These are phyloP conservation scores for Verbena officinalis DNA, from an alignment of 257 asterid species.

Conservation along the genomic window DNA sequence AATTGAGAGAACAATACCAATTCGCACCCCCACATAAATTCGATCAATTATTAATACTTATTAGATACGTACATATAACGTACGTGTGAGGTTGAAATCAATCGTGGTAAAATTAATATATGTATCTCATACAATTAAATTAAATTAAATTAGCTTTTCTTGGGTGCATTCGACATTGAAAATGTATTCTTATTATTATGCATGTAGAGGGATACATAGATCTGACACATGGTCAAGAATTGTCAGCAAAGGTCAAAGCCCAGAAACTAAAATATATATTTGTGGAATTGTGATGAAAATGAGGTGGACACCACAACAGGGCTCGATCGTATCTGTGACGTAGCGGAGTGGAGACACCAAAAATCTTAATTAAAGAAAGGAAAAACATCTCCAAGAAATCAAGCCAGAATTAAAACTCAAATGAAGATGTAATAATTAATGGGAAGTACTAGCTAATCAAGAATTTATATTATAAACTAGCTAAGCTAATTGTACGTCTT, in stretches of 20 bases:
- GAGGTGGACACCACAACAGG: neutral
- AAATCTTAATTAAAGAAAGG: neutral
- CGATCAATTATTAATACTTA: too few relatives aligned
- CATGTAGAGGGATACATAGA: neutral
- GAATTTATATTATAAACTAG: neutral
- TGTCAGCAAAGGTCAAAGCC: conserved; percentile 36
- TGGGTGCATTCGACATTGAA: neutral
- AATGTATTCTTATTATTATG: neutral
- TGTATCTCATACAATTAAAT: neutral
- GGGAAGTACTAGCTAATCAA: neutral
- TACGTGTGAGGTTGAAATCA: too few relatives aligned
- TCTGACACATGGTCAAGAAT: conserved; percentile 14
- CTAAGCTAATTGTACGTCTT: too few relatives aligned
- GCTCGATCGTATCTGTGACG: neutral
- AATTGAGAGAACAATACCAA: neutral
- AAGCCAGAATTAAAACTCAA: neutral
- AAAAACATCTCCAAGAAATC: neutral
- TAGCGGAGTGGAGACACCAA: neutral
- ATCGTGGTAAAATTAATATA: too few relatives aligned
- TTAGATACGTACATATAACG: too few relatives aligned
- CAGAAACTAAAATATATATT: neutral
- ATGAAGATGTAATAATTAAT: neutral
- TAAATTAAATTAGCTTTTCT: too few relatives aligned
- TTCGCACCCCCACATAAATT: neutral
- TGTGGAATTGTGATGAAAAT: conserved; percentile 21